Evolutionary conservation across 2,329 filamentous ascomycete genomes (phyloP), one percentile per base, ranked within the genome.

Genomic region (Tolypocladium nubicola): DNA sequence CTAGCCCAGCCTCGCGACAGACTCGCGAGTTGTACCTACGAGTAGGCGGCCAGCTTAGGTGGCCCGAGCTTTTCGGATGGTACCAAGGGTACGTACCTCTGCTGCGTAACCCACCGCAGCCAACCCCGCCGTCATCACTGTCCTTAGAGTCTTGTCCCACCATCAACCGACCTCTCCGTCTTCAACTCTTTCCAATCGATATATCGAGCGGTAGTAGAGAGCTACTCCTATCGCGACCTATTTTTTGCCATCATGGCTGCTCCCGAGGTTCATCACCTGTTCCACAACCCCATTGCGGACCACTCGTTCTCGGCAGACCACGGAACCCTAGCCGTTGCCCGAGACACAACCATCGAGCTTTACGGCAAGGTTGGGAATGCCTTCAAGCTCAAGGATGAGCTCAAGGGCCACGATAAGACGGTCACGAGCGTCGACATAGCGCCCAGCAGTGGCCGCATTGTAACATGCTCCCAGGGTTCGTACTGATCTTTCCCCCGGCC

Each of bases 401-500:
- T 99, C 59, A 94, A 92, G 69, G 94, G 92, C 50, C 94, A 99
- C 68, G 95, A 99, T 73, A 99, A 99, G 79, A 92, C 86, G 1
- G 90, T 99, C 55, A 99, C 94, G 1, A 88, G 94, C 66, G 90
- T 99, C 30, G 94, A 99, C 68, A 96, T 99, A 76, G 93, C 94
- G 2, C 89, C 91, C 21, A 84, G 84, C 61, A 93, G 85, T 63
- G 93, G 94, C 58, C 90, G 90, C 69, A 99, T 99, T 67, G 94
- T 99, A 40, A 96, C 94, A 56, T 99, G 93, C 77, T 97, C 93
- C 30, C 94, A 99, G 78, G 91, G 90, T 93, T 65, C 56, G 76
- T 66, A 21, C 35, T 55, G 14, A 38, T 10, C 39, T 49, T 21
- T 41, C 53, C 39, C 47, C n/a, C 4, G 9, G 30, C 14, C 26